phyloP scores from a whole-genome alignment of 169 alveolate species.

The Perkinsus marinus region DNA sequence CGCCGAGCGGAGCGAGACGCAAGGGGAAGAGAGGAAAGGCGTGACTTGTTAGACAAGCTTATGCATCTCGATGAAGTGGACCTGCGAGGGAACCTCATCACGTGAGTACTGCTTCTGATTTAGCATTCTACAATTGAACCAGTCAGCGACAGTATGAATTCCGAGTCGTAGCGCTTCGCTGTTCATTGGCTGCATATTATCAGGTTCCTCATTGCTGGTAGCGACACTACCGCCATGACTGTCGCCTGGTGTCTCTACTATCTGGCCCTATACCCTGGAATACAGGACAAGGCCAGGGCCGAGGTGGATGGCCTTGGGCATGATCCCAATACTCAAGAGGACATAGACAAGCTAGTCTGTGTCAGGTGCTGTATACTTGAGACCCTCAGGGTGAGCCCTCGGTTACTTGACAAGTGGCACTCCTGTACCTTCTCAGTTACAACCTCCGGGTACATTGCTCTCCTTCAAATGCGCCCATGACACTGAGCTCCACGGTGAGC shows the following conservation, averaged over 20 bases:
- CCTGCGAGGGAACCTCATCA: neutral
- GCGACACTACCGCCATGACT: neutral
- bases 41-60: neutral
- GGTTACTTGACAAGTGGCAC: neutral
- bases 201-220: neutral
- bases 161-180: too few relatives aligned
- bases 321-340: neutral
- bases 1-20: neutral
- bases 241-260: neutral
- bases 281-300: neutral
- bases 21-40: neutral
- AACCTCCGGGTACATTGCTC: neutral
- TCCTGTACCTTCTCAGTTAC: neutral
- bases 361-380: neutral
- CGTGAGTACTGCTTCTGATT: neutral
- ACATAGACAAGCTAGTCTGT: neutral
- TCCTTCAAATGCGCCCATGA: neutral
- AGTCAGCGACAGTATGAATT: too few relatives aligned
- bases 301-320: neutral
- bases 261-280: neutral
- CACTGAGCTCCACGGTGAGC: neutral
- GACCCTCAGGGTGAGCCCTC: neutral
- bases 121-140: neutral
- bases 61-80: neutral
- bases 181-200: too few relatives aligned